Conservation (phyloP, 2,329 filamentous ascomycete species). For the Aspergillus spinulosporus region DNA sequence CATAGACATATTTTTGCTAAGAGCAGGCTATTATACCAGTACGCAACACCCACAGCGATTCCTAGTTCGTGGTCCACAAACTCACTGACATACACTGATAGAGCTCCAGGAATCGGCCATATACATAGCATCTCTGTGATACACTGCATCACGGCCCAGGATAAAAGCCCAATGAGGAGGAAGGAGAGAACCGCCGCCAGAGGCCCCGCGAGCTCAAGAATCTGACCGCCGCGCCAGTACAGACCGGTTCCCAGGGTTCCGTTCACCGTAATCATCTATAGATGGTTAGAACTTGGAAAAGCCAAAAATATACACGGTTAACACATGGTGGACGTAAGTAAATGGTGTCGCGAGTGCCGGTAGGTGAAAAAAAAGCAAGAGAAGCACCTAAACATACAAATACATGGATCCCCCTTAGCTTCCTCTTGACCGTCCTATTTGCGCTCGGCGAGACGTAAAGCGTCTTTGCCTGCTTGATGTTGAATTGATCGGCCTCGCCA, state of each 20-base stretch:
- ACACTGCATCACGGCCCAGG: slow-evolving; percentile 8
- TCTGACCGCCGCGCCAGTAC: slow-evolving; percentile 8
- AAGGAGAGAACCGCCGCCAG: slow-evolving; percentile 1
- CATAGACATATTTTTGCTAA: too few relatives aligned
- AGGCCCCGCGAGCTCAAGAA: slow-evolving; percentile 3
- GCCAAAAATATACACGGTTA: neutral
- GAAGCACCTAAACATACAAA: neutral
- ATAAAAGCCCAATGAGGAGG: neutral
- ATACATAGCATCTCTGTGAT: slow-evolving; percentile 9
- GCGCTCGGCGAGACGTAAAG: neutral
- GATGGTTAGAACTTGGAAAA: neutral
- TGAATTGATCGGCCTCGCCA: neutral
- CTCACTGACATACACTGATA: slow-evolving; percentile 7
- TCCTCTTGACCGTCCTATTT: slow-evolving; percentile 1
- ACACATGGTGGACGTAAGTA: neutral
- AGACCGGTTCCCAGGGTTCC: slow-evolving; percentile 3
- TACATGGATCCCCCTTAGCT: slow-evolving; percentile 1
- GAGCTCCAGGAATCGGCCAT: slow-evolving; percentile 5
- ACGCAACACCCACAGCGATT: slow-evolving; percentile 6
- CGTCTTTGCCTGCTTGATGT: neutral
- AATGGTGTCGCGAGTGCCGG: too few relatives aligned
- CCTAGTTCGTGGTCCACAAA: slow-evolving; percentile 7
- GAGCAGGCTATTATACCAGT: neutral
- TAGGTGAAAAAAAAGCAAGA: too few relatives aligned
- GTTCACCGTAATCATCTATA: slow-evolving; percentile 9